phyloP scores from a whole-genome alignment of 78 protist genomes.

The Cavenderia fasciculata region DNA sequence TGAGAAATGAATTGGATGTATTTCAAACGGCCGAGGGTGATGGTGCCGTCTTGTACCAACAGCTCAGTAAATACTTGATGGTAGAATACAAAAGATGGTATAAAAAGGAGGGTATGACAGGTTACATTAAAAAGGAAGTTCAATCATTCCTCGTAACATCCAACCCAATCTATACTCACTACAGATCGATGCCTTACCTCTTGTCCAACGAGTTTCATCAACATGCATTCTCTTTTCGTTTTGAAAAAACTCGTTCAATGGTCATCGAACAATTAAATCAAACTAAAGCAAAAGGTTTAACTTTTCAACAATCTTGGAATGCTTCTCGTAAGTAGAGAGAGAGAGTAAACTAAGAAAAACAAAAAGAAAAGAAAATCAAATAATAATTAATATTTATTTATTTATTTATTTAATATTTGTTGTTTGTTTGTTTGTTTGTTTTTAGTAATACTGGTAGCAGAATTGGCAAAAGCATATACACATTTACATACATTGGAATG shows the following conservation, averaged over 20 bases:
- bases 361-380: no score
- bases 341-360: no score
- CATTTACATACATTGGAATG: conserved; percentile 36
- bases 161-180: conserved; percentile 64
- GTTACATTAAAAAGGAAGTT: conserved; percentile 69
- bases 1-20: conserved; percentile 50
- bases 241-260: conserved; percentile 34
- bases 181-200: conserved; percentile 57
- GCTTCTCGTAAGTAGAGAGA: conserved; percentile 41
- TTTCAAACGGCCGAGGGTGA: conserved; percentile 78
- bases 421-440: neutral
- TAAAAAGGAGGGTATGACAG: conserved; percentile 67
- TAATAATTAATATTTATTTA: neutral
- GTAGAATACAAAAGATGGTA: conserved; percentile 67
- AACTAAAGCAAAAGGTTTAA: conserved; percentile 26
- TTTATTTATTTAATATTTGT: neutral
- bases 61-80: conserved; percentile 30
- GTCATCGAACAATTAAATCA: conserved; percentile 36
- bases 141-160: conserved; percentile 51
- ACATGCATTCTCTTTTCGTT: conserved; percentile 50
- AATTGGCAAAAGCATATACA: conserved; percentile 40
- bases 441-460: neutral
- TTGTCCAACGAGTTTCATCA: conserved; percentile 68
- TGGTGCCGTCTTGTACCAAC: conserved; percentile 64
- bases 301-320: conserved; percentile 59